Evolutionary conservation across 768 basidiomycete species (phyloP).

Genomic region (Boletus sp.): DNA sequence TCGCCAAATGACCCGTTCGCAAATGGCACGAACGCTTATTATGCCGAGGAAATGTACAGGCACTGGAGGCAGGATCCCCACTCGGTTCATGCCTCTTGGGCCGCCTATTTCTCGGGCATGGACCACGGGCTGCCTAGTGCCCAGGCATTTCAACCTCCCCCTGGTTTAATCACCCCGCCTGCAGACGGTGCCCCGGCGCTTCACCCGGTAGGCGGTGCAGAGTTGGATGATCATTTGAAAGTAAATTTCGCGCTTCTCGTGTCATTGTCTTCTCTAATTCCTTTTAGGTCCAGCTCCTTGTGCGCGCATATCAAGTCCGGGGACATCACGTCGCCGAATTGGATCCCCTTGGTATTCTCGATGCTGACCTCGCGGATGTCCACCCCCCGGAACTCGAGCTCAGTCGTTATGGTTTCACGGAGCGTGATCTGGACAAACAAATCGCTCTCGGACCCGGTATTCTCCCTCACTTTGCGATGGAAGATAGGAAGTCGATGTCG

Average conservation of each 20-base stretch:
- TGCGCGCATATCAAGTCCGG: slow-evolving; percentile 98
- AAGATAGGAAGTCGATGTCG: slow-evolving; percentile 83
- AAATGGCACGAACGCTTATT: slow-evolving; percentile 93
- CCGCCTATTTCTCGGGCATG: slow-evolving; percentile 89
- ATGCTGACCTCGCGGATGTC: slow-evolving; percentile 78
- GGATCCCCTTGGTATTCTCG: slow-evolving; percentile 92
- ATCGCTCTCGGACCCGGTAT: slow-evolving; percentile 96
- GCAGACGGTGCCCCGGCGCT: slow-evolving; percentile 80
- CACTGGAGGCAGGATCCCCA: slow-evolving; percentile 88
- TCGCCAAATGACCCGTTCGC: slow-evolving; percentile 86
- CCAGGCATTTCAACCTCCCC: slow-evolving; percentile 85
- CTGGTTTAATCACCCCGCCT: slow-evolving; percentile 65
- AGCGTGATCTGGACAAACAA: slow-evolving; percentile 91
- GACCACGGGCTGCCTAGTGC: slow-evolving; percentile 80
- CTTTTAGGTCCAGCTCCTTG: slow-evolving; percentile 88
- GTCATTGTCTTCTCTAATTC: neutral
- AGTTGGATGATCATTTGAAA: slow-evolving; percentile 94
- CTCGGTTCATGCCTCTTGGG: slow-evolving; percentile 93
- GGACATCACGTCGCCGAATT: slow-evolving; percentile 96
- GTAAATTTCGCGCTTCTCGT: slow-evolving; percentile 39
- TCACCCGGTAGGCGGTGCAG: slow-evolving; percentile 62
- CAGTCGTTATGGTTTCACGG: slow-evolving; percentile 92
- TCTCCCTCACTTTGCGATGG: slow-evolving; percentile 89
- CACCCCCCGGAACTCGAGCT: slow-evolving; percentile 89
- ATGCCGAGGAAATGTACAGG: slow-evolving; percentile 95